Conservation (phyloP, 2,329 filamentous ascomycete genomes). For the Cordyceps javanica region DNA sequence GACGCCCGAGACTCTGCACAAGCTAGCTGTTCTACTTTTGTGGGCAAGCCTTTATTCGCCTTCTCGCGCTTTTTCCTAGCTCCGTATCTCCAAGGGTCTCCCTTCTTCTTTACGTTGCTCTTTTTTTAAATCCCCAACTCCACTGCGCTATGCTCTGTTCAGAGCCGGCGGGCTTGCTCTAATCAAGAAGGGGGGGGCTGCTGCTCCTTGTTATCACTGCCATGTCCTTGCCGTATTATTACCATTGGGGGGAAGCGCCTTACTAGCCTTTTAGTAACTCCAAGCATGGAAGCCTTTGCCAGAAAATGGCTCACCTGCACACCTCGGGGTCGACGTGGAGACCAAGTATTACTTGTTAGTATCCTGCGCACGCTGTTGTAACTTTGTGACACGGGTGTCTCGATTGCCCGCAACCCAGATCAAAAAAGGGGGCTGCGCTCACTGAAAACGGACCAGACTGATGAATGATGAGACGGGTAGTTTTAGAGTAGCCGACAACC, state of each 20-base stretch:
- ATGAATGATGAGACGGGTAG: not conserved
- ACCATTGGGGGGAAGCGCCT: not conserved
- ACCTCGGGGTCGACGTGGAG: not conserved
- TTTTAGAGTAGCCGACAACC: not conserved
- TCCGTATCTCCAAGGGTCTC: not conserved
- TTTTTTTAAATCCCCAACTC: not conserved
- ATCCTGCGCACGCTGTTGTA: no score
- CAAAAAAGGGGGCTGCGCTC: not conserved
- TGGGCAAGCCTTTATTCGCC: not conserved
- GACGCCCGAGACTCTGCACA: not conserved
- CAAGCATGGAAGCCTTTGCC: not conserved
- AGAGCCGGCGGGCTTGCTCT: not conserved
- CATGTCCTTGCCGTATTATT: not conserved
- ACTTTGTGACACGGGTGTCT: not conserved
- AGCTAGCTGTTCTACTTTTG: not conserved
- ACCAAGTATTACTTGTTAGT: no score
- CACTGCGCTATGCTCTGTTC: constrained; percentile 8
- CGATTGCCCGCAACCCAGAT: not conserved
- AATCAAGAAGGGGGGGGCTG: no score
- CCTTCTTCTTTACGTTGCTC: not conserved
- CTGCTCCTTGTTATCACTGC: not conserved
- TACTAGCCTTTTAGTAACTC: not conserved
- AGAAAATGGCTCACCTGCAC: constrained; percentile 7
- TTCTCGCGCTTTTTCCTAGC: not conserved
- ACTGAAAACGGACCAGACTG: not conserved